Conservation (phyloP, 1,284 basidiomycete genomes). For the Irpex sp. region DNA sequence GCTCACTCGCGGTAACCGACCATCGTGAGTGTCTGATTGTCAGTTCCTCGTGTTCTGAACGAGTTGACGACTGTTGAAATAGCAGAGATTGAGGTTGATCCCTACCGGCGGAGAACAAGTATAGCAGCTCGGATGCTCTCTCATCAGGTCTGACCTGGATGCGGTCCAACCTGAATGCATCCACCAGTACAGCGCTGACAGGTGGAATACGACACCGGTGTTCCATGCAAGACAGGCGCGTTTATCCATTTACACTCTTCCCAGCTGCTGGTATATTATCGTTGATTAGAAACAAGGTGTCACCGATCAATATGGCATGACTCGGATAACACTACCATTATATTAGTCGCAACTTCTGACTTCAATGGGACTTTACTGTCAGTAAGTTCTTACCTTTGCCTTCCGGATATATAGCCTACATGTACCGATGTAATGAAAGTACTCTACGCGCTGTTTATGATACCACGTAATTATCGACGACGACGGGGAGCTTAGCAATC, state of each 20-base stretch:
- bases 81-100: not conserved
- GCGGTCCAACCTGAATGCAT: too few relatives aligned
- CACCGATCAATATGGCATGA: too few relatives aligned
- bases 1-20: not conserved
- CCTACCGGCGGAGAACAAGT: not conserved
- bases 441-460: not conserved
- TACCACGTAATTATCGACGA: not conserved
- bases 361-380: too few relatives aligned
- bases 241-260: too few relatives aligned
- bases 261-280: too few relatives aligned
- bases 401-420: not conserved
- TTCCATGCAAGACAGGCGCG: too few relatives aligned
- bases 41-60: not conserved
- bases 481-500: not conserved
- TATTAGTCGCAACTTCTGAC: too few relatives aligned
- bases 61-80: not conserved
- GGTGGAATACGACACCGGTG: too few relatives aligned
- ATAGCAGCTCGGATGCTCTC: not conserved
- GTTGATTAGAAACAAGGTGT: too few relatives aligned
- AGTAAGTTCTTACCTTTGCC: not conserved
- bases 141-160: not conserved
- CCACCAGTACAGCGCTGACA: too few relatives aligned
- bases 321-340: not conserved
- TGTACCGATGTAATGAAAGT: not conserved
- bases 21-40: not conserved